Base-by-base conservation (phyloP, 495 filamentous ascomycete genomes). In the Aspergillus steynii region DNA sequence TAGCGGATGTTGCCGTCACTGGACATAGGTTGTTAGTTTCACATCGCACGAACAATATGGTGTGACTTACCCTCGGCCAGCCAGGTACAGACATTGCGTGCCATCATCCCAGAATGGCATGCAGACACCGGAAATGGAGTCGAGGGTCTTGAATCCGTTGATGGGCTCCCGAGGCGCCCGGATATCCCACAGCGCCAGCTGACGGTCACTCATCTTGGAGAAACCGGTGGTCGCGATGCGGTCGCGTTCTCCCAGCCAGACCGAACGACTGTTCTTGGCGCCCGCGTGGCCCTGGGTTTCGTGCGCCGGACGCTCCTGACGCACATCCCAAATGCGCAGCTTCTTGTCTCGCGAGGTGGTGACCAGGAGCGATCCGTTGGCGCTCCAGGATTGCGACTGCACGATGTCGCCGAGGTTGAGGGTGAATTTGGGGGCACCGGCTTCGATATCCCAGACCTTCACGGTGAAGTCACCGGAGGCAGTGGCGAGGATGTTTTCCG, bases 91-190 rank as follows among this genome's bases (percentile, higher is more conserved):
- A 62, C 90, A 93, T 73, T 91, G 90, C 7, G 91, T 96, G 42
- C 92, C 90, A 54, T 98, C 96, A 72, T 99, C 95, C 95, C 95
- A 99, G 85, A 99, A 99, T 5, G 95, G 95, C 92, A 99, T 98
- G 81, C 91, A 96, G 50, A 99, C 92, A 67, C 96, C 96, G 20
- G 94, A 97, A 63, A 96, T 96, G 29, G 91, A 92, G 73, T 98
- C 96, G 51, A 99, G 80, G 50, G 86, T 88, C 68, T 85, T 85
- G 75, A 96, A 97, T 4, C 92, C 93, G 32, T 90, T 92, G 66
- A 97, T 87, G 20, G 95, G 95, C 63, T 93, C 88, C 25, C 75
- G 76, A 32, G 87, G 88, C 50, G 86, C 85, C 61, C 92, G 88
- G 50, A 94, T 86, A 81, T 99, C 95, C 95, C 95, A 99, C 42